phyloP scores from a whole-genome alignment of 2,329 filamentous ascomycete genomes.

The Diaporthe vexans region DNA sequence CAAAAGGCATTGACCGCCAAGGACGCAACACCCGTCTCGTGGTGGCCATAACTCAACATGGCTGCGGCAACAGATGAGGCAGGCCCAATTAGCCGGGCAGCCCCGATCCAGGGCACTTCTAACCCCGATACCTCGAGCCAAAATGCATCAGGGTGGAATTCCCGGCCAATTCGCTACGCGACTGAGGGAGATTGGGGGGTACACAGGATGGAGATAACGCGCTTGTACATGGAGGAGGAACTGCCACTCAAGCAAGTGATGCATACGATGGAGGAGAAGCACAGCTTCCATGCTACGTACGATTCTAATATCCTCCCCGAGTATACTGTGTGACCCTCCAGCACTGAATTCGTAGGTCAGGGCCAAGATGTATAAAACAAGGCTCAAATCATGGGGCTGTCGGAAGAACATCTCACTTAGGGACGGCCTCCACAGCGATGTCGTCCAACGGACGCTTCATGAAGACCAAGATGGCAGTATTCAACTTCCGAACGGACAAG shows the following conservation, averaged over 20 bases:
- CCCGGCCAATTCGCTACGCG: not conserved
- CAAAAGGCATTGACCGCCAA: not conserved
- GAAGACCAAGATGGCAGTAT: not conserved
- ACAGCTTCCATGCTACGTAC: not conserved
- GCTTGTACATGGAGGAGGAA: conserved; percentile 5
- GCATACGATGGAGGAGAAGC: not conserved
- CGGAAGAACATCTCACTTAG: conserved; percentile 10
- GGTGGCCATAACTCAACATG: not conserved
- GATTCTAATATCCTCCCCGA: too few species aligned
- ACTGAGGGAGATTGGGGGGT: not conserved
- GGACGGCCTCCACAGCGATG: not conserved
- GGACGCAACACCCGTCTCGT: not conserved
- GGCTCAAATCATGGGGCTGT: conserved; percentile 6
- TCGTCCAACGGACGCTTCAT: not conserved
- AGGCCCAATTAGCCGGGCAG: not conserved
- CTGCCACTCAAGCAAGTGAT: not conserved
- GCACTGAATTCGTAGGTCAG: not conserved
- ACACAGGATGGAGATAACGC: not conserved
- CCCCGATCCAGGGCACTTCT: not conserved
- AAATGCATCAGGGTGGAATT: not conserved
- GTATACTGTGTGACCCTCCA: rapidly evolving
- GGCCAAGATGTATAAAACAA: conserved; percentile 15
- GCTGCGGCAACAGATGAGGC: not conserved
- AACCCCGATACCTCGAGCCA: too few species aligned
- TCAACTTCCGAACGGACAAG: not conserved